These are phyloP conservation scores for Achlya hypogyna DNA, from an alignment of 352 stramenopile species.

Conservation along the genomic window DNA sequence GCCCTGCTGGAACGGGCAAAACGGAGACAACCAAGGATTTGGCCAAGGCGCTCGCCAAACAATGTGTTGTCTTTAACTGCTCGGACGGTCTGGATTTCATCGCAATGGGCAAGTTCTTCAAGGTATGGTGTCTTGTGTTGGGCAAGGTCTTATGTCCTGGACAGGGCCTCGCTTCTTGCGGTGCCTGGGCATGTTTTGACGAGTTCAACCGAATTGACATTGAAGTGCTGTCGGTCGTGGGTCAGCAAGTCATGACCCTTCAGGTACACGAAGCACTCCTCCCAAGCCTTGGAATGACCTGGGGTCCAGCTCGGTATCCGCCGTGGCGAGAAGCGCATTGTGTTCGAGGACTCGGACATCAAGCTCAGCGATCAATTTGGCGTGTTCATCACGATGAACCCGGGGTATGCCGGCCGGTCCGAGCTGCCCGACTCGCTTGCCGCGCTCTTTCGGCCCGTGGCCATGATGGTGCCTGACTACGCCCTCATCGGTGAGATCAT, in stretches of 20 bases:
- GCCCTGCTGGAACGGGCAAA: slow-evolving; percentile 90
- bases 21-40: slow-evolving; percentile 94
- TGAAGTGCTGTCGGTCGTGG: slow-evolving; percentile 80
- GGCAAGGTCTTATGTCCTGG: background rate
- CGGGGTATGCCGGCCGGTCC: slow-evolving; percentile 76
- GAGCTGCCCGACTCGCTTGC: slow-evolving; percentile 82
- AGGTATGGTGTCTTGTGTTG: slow-evolving; percentile 30
- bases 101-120: slow-evolving; percentile 93
- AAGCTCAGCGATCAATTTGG: slow-evolving; percentile 86
- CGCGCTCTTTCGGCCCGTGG: slow-evolving; percentile 77
- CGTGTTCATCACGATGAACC: slow-evolving; percentile 90
- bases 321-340: slow-evolving; percentile 69
- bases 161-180: slow-evolving; percentile 85
- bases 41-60: slow-evolving; percentile 90
- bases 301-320: slow-evolving; percentile 48
- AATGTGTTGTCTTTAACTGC: slow-evolving; percentile 94
- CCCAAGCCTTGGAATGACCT: background rate
- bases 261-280: slow-evolving; percentile 28
- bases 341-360: slow-evolving; percentile 95
- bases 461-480: slow-evolving; percentile 90
- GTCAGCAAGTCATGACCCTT: slow-evolving; percentile 88
- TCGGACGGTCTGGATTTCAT: slow-evolving; percentile 91
- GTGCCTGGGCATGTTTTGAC: slow-evolving; percentile 88
- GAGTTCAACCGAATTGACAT: slow-evolving; percentile 89
- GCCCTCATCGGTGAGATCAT: slow-evolving; percentile 86